A percentile compares a stretch with the other conserved stretches of the same genome.
Evolutionary conservation across 2,329 filamentous ascomycete genomes (phyloP).

Genomic region (Tolypocladium album): DNA sequence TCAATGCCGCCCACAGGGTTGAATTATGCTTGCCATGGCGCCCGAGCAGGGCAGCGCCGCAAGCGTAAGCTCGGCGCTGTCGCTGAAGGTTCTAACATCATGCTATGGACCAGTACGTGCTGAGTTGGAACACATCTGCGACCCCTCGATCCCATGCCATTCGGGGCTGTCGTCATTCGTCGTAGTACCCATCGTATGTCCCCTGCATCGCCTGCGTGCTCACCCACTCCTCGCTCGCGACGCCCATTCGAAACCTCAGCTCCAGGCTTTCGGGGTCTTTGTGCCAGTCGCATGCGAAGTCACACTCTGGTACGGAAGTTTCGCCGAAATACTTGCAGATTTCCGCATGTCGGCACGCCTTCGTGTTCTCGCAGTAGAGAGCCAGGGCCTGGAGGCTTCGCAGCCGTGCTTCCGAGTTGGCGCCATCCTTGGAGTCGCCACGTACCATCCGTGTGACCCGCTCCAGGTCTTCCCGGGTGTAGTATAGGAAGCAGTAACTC

Average conservation of each 20-base stretch:
- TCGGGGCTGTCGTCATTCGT: conserved; percentile 20
- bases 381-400: conserved; percentile 60
- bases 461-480: conserved; percentile 77
- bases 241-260: conserved; percentile 41
- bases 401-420: conserved; percentile 39
- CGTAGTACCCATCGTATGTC: conserved; percentile 43
- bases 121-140: neutral
- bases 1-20: neutral
- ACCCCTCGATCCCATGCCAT: neutral
- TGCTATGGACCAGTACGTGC: neutral
- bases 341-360: conserved; percentile 61
- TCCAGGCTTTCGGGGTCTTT: conserved; percentile 53
- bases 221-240: conserved; percentile 52
- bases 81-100: neutral
- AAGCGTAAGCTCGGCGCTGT: neutral
- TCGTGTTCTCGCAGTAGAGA: conserved; percentile 70
- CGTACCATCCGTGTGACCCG: conserved; percentile 50
- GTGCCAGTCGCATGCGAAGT: conserved; percentile 70
- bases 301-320: conserved; percentile 43
- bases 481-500: conserved; percentile 80
- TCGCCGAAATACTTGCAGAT: conserved; percentile 76
- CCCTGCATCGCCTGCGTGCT: conserved; percentile 52
- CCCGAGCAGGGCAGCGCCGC: neutral
- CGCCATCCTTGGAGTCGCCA: conserved; percentile 29
- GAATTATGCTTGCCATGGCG: neutral